These are phyloP conservation scores for Beauveria sp. DNA, from an alignment of 2,329 filamentous ascomycete species.

Conservation along the genomic window DNA sequence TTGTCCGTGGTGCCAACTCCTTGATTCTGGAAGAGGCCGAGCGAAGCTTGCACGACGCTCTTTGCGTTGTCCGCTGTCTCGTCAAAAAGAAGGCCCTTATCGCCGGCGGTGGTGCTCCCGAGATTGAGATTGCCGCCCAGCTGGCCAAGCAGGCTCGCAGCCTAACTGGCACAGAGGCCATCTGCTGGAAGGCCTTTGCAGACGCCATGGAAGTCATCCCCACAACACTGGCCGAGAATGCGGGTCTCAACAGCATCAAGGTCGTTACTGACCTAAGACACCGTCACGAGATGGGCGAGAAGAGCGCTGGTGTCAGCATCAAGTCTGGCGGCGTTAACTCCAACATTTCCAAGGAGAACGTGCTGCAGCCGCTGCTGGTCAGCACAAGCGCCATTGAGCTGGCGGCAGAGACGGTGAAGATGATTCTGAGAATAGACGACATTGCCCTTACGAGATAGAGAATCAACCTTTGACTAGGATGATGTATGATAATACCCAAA, in stretches of 20 bases:
- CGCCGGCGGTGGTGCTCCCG: conserved; percentile 89
- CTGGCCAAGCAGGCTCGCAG: conserved; percentile 75
- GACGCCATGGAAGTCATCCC: conserved; percentile 96
- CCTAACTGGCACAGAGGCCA: conserved; percentile 84
- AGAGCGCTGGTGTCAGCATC: conserved; percentile 95
- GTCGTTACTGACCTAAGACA: conserved; percentile 94
- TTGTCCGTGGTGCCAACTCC: conserved; percentile 87
- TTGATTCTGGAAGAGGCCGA: conserved; percentile 96
- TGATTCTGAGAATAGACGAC: conserved; percentile 66
- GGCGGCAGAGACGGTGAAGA: conserved; percentile 97
- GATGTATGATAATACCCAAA: conserved; percentile 31
- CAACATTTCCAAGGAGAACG: conserved; percentile 94
- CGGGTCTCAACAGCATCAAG: conserved; percentile 95
- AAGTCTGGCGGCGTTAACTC: conserved; percentile 94
- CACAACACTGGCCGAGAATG: conserved; percentile 94
- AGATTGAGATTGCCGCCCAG: conserved; percentile 90
- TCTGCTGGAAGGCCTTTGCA: conserved; percentile 98
- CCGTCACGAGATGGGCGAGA: conserved; percentile 89
- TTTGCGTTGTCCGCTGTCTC: conserved; percentile 92
- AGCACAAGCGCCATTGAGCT: conserved; percentile 97
- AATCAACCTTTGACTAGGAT: conserved; percentile 21
- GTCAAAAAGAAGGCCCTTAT: conserved; percentile 99
- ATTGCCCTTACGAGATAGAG: conserved; percentile 55
- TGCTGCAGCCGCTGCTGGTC: conserved; percentile 89
- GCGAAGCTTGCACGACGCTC: conserved; percentile 90